phyloP scores from a whole-genome alignment of 2,329 filamentous ascomycete genomes.

The Fusarium goolgardi region DNA sequence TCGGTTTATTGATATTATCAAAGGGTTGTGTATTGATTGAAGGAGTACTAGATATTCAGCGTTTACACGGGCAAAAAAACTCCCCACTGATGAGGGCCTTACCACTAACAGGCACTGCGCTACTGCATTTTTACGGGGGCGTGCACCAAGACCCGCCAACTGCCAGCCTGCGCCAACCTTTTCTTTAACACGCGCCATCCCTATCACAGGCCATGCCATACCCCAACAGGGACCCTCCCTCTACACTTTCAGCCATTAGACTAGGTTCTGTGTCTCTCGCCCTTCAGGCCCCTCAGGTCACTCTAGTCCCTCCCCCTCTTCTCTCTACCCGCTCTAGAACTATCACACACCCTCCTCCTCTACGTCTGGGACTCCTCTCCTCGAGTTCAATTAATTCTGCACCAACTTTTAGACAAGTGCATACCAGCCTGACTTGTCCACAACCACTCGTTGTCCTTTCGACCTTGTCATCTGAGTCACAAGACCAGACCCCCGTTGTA shows the following conservation, averaged over 20 bases:
- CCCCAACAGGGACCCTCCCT: constrained; percentile 18
- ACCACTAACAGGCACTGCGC: constrained; percentile 2
- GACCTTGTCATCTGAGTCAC: constrained; percentile 46
- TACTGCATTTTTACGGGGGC: constrained; percentile 28
- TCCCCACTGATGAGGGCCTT: constrained; percentile 18
- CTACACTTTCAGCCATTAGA: constrained; percentile 35
- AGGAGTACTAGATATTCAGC: background rate
- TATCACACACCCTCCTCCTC: constrained; percentile 34
- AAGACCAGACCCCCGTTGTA: constrained; percentile 29
- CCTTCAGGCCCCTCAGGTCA: constrained; percentile 30
- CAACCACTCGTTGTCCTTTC: constrained; percentile 45
- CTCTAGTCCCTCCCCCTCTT: constrained; percentile 30
- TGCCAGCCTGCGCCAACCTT: constrained; percentile 31
- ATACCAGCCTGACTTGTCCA: constrained; percentile 47
- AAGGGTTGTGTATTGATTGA: background rate
- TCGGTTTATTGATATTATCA: constrained; percentile 11
- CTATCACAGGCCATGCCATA: constrained; percentile 11
- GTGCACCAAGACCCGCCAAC: constrained; percentile 14
- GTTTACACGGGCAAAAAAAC: constrained; percentile 20
- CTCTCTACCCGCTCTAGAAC: constrained; percentile 17
- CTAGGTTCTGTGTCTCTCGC: constrained; percentile 16
- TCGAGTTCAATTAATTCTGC: constrained; percentile 20
- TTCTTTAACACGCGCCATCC: constrained; percentile 41
- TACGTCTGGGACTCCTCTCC: constrained; percentile 35
- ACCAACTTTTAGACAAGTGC: constrained; percentile 45